A percentile compares a stretch with the other conserved stretches of the same genome.
phyloP scores from a whole-genome alignment of 345 rosid genomes.

The Rubroshorea leprosula region DNA sequence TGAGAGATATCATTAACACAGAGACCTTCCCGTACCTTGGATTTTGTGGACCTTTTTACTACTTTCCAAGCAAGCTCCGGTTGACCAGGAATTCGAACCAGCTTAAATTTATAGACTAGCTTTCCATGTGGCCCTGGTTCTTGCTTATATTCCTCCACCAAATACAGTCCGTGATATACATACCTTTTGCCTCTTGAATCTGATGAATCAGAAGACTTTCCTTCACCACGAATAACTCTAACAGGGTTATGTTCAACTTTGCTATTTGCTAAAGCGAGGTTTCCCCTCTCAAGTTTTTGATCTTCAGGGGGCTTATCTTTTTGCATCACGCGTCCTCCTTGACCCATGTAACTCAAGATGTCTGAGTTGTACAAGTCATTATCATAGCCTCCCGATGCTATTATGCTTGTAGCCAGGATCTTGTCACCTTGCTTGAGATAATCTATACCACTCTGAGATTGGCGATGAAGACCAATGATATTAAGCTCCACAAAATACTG shows the following conservation, averaged over 20 bases:
- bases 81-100: constrained; percentile 55
- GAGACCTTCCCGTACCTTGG: constrained; percentile 35
- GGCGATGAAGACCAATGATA: constrained; percentile 69
- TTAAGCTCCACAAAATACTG: constrained; percentile 61
- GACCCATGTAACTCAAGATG: constrained; percentile 55
- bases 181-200: constrained; percentile 32
- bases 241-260: constrained; percentile 31
- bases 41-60: constrained; percentile 41
- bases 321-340: constrained; percentile 53
- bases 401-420: constrained; percentile 58
- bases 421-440: constrained; percentile 28
- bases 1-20: constrained; percentile 54
- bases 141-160: constrained; percentile 47
- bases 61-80: constrained; percentile 55
- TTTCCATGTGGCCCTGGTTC: constrained; percentile 52
- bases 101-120: constrained; percentile 54
- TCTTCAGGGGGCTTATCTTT: constrained; percentile 50
- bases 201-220: constrained; percentile 32
- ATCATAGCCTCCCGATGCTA: constrained; percentile 64
- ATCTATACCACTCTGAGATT: constrained; percentile 63
- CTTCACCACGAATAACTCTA: constrained; percentile 74
- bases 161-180: constrained; percentile 66
- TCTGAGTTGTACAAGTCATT: constrained; percentile 48
- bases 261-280: constrained; percentile 68
- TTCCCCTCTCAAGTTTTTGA: constrained; percentile 65